A percentile compares a stretch with the other conserved stretches of the same genome.
These are phyloP conservation scores for Jatropha multifida DNA, from an alignment of 441 rosid genomes.

Conservation along the genomic window DNA sequence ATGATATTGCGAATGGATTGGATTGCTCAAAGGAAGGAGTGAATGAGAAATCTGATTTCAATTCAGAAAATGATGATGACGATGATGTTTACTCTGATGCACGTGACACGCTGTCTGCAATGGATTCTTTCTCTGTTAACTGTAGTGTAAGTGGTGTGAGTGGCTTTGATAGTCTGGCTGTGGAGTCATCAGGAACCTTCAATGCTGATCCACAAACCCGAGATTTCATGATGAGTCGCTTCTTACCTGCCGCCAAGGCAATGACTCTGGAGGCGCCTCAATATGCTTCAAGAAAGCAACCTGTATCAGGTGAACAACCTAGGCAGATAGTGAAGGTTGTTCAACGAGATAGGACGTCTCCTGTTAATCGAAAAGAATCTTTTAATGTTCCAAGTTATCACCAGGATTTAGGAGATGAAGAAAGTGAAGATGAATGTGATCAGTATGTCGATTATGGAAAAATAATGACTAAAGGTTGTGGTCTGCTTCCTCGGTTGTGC, in stretches of 20 bases:
- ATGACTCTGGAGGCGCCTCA: slow-evolving; percentile 70
- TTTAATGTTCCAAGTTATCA: slow-evolving; percentile 29
- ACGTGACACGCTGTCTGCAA: slow-evolving; percentile 45
- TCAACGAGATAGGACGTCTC: slow-evolving; percentile 37
- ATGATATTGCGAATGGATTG: slow-evolving; percentile 23
- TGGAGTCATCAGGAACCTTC: slow-evolving; percentile 49
- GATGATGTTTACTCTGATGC: slow-evolving; percentile 67
- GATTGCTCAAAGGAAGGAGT: slow-evolving; percentile 28
- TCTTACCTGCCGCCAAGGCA: slow-evolving; percentile 98
- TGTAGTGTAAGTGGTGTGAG: slow-evolving; percentile 68
- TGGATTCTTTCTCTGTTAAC: slow-evolving; percentile 56
- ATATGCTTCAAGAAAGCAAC: slow-evolving; percentile 62
- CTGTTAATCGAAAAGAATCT: slow-evolving; percentile 25
- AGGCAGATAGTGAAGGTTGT: slow-evolving; percentile 41
- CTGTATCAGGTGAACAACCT: slow-evolving; percentile 40
- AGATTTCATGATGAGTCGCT: slow-evolving; percentile 91
- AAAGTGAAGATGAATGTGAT: slow-evolving; percentile 47
- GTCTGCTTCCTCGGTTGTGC: slow-evolving; percentile 70
- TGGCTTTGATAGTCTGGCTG: slow-evolving; percentile 40
- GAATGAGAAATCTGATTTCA: slow-evolving; percentile 24
- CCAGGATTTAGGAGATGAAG: slow-evolving; percentile 41
- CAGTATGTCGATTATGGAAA: slow-evolving; percentile 36
- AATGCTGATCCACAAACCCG: slow-evolving; percentile 51
- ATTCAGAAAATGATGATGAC: slow-evolving; percentile 35
- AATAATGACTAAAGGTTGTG: slow-evolving; percentile 65